phyloP scores from a whole-genome alignment of 768 basidiomycete genomes.

The Agaricus sinodeliciosus region DNA sequence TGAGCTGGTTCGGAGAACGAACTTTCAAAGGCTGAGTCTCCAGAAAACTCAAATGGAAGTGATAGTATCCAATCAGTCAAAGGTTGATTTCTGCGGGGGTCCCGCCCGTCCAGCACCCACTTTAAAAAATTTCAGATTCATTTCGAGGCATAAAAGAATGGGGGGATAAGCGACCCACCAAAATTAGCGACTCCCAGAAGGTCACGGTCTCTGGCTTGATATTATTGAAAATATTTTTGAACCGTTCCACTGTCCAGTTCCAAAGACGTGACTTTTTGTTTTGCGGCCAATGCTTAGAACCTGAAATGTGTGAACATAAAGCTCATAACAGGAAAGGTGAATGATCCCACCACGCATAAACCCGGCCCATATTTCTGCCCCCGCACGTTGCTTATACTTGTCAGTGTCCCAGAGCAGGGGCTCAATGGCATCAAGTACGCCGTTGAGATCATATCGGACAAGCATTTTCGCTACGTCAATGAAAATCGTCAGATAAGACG shows the following conservation, averaged over 20 bases:
- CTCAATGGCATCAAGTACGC: constrained; percentile 50
- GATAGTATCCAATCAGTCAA: constrained; percentile 73
- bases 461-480: constrained; percentile 56
- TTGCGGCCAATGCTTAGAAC: constrained; percentile 80
- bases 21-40: constrained; percentile 87
- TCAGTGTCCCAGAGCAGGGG: constrained; percentile 57
- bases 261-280: constrained; percentile 49
- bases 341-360: constrained; percentile 56
- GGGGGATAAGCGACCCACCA: constrained; percentile 27
- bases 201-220: constrained; percentile 81
- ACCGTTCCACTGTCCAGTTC: constrained; percentile 59
- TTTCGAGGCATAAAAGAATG: background rate
- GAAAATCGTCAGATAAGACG: background rate
- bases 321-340: background rate
- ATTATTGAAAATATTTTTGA: constrained; percentile 60
- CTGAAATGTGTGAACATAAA: constrained; percentile 24
- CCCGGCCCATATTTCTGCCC: constrained; percentile 60
- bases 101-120: constrained; percentile 57
- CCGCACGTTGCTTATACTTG: constrained; percentile 83
- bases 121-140: constrained; percentile 16
- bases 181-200: constrained; percentile 68
- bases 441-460: constrained; percentile 44
- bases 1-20: constrained; percentile 10
- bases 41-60: constrained; percentile 74
- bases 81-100: constrained; percentile 71